Conservation (phyloP, 202 grass and related monocot species). For the Tripidium arundinaceum region DNA sequence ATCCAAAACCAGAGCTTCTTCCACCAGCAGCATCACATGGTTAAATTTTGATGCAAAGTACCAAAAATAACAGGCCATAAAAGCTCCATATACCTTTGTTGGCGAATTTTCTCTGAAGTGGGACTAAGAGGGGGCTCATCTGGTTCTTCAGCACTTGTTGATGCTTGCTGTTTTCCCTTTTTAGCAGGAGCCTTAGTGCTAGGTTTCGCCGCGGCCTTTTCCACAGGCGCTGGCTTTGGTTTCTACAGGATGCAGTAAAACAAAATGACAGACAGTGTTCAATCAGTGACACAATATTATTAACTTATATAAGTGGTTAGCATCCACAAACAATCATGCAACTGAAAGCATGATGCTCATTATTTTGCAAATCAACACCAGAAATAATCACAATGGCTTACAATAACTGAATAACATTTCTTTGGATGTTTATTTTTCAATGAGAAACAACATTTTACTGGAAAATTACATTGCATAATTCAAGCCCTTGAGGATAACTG, state of each 20-base stretch:
- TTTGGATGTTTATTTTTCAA: neutral
- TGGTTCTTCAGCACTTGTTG: conserved; percentile 43
- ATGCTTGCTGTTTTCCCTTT: conserved; percentile 67
- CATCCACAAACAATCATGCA: neutral
- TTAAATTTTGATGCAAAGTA: neutral
- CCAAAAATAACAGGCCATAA: neutral
- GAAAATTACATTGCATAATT: neutral
- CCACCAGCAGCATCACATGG: neutral
- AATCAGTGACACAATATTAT: conserved; percentile 22
- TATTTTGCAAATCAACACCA: neutral
- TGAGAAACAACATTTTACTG: neutral
- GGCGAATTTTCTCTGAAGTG: conserved; percentile 88
- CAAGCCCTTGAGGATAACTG: neutral
- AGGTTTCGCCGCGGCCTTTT: conserved; percentile 40
- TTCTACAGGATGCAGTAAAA: conserved; percentile 47
- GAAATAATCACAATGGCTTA: conserved; percentile 4
- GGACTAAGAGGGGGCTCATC: conserved; percentile 63
- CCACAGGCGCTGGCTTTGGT: conserved; percentile 56
- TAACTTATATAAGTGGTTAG: neutral
- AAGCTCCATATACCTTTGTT: conserved; percentile 64
- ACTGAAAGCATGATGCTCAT: too few relatives aligned
- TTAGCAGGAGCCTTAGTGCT: conserved; percentile 56
- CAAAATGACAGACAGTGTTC: neutral
- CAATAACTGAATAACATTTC: neutral
- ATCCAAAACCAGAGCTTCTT: neutral